Evolutionary conservation across 2,329 filamentous ascomycete genomes (phyloP).

Genomic region (Ophiostoma himal-ulmi): DNA sequence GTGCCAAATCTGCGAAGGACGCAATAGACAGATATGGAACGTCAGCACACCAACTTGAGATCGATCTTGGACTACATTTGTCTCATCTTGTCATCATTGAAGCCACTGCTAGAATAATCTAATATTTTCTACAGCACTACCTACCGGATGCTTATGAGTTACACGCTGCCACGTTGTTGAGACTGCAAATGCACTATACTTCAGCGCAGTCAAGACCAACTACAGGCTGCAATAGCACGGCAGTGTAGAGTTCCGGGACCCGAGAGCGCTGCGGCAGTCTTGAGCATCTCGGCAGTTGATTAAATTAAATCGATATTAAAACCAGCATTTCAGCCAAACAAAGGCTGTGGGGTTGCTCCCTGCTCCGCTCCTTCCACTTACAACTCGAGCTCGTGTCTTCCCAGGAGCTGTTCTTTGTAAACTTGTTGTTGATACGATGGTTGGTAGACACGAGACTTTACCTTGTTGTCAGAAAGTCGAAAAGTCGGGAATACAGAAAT

Average conservation of each 20-base stretch:
- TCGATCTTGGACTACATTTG: too few species aligned
- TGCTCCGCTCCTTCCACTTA: slow-evolving; percentile 12
- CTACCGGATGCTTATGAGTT: too few species aligned
- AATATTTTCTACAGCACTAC: too few species aligned
- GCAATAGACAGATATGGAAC: too few species aligned
- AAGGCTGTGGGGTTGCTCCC: background rate
- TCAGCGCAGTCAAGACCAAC: background rate
- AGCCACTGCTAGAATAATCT: too few species aligned
- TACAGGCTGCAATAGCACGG: background rate
- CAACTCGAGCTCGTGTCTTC: background rate
- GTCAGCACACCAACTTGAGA: too few species aligned
- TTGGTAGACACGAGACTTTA: background rate
- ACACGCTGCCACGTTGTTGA: background rate
- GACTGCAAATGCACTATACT: background rate
- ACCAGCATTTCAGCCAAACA: background rate
- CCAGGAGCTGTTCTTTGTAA: background rate
- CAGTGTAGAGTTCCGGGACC: background rate
- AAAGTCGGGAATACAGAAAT: background rate
- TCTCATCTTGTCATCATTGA: too few species aligned
- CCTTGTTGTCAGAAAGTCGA: too few species aligned
- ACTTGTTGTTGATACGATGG: background rate
- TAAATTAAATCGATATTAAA: slow-evolving; percentile 4
- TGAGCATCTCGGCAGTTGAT: slow-evolving; percentile 8
- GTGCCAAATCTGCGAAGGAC: background rate
- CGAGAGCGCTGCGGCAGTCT: background rate